Percentiles rank a stretch among this genome's conserved stretches.
phyloP scores from a whole-genome alignment of 2,329 filamentous ascomycete genomes.

The Chaetomium sp. region DNA sequence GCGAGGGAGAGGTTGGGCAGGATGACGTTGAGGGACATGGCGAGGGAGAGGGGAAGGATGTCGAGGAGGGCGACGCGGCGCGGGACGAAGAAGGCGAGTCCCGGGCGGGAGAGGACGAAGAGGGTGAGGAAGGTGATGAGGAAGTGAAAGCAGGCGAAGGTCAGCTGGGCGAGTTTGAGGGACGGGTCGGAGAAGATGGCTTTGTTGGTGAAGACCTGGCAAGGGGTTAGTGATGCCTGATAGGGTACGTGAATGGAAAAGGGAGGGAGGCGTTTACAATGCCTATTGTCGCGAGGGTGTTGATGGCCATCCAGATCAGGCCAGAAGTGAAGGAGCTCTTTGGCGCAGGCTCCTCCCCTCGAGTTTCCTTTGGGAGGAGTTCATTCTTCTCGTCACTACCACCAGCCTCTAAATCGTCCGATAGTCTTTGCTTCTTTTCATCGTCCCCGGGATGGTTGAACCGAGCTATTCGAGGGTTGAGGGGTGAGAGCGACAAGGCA shows the following conservation, averaged over 20 bases:
- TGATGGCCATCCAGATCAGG: conserved; percentile 60
- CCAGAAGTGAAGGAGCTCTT: conserved; percentile 44
- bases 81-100: conserved; percentile 60
- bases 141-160: conserved; percentile 71
- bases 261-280: conserved; percentile 52
- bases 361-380: conserved; percentile 43
- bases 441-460: conserved; percentile 36
- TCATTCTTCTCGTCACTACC: conserved; percentile 46
- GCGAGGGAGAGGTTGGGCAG: conserved; percentile 69
- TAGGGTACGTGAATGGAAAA: background rate
- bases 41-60: conserved; percentile 64
- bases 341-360: conserved; percentile 36
- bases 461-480: background rate
- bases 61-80: conserved; percentile 57
- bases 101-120: conserved; percentile 61
- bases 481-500: background rate
- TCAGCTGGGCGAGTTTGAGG: conserved; percentile 63
- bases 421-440: conserved; percentile 38
- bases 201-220: conserved; percentile 70
- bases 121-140: conserved; percentile 65
- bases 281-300: conserved; percentile 64
- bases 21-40: conserved; percentile 71
- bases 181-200: conserved; percentile 66
- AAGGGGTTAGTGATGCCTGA: conserved; percentile 22
- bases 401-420: conserved; percentile 43